A percentile compares a stretch with the other conserved stretches of the same genome.
Evolutionary conservation across 1,284 basidiomycete species (phyloP).

Genomic region (Pseudozyma flocculosa): DNA sequence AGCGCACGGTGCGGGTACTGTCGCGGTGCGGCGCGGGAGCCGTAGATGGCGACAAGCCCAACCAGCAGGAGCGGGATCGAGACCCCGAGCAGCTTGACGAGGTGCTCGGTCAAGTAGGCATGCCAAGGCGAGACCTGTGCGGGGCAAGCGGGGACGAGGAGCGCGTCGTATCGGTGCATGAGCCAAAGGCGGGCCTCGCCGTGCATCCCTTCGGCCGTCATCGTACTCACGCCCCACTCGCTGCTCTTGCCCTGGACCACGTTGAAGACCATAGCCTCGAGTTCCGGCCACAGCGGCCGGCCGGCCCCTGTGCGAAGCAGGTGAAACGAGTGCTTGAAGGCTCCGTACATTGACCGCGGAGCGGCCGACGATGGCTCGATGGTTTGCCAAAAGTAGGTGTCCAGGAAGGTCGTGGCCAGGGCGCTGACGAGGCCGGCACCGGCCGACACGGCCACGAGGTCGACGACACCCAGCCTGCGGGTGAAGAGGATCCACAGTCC

Average conservation of each 20-base stretch:
- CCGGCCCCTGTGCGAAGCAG: slow-evolving; percentile 48
- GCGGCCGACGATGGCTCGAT: neutral
- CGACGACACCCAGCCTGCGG: slow-evolving; percentile 14
- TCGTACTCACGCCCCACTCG: slow-evolving; percentile 73
- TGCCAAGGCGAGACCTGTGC: slow-evolving; percentile 66
- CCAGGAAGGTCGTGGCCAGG: slow-evolving; percentile 62
- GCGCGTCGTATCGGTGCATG: no score
- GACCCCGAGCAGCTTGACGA: slow-evolving; percentile 75
- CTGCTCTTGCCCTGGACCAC: slow-evolving; percentile 79
- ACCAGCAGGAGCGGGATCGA: slow-evolving; percentile 66
- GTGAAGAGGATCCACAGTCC: slow-evolving; percentile 29
- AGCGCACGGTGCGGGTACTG: slow-evolving; percentile 2
- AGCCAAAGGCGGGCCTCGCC: no score
- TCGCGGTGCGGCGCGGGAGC: no score
- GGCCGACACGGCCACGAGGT: no score
- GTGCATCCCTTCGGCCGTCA: no score
- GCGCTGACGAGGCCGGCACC: slow-evolving; percentile 4
- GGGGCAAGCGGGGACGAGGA: no score
- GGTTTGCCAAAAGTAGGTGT: slow-evolving; percentile 80
- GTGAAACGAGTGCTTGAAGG: neutral
- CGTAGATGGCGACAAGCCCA: slow-evolving; percentile 59
- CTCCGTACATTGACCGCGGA: neutral
- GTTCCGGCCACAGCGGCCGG: slow-evolving; percentile 76
- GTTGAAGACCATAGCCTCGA: slow-evolving; percentile 79
- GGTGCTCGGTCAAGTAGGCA: slow-evolving; percentile 70